Percentiles rank a stretch among this genome's conserved stretches.
phyloP scores from a whole-genome alignment of 805 yeast species.

The Torulaspora delbrueckii region DNA sequence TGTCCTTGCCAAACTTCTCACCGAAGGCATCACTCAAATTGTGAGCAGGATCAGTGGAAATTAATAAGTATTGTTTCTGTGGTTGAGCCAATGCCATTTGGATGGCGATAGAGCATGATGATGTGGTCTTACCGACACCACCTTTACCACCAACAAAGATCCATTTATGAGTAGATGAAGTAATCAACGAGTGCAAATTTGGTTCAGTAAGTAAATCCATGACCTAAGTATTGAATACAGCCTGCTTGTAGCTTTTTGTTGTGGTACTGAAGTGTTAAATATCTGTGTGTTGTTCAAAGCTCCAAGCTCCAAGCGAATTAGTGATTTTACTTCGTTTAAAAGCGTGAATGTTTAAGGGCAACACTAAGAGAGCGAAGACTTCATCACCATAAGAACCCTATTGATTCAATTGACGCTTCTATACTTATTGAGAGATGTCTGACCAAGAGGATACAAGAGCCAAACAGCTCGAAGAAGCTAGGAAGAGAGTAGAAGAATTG shows the following conservation, averaged over 20 bases:
- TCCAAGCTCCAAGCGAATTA: not conserved
- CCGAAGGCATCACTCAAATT: constrained; percentile 97
- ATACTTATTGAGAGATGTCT: constrained; percentile 14
- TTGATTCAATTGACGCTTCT: no score
- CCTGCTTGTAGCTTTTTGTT: not conserved
- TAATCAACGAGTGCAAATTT: constrained; percentile 61
- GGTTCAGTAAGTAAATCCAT: constrained; percentile 66
- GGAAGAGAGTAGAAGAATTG: constrained; percentile 66
- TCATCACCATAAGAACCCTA: not conserved
- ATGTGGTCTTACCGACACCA: constrained; percentile 98
- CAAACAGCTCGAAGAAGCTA: constrained; percentile 68
- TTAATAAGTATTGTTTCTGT: constrained; percentile 71
- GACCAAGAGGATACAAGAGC: constrained; percentile 41
- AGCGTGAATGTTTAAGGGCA: not conserved
- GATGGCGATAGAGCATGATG: constrained; percentile 91
- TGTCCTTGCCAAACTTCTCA: constrained; percentile 96
- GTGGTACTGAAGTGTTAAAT: not conserved
- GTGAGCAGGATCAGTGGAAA: constrained; percentile 98
- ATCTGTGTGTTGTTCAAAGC: not conserved
- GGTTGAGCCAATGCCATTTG: constrained; percentile 87
- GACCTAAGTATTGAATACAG: not conserved
- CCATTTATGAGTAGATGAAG: constrained; percentile 78
- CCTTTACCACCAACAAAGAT: constrained; percentile 99
- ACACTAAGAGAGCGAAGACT: not conserved
- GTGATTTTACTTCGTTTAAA: not conserved